These are phyloP conservation scores for Crithidia thermophila DNA, from an alignment of 208 protist species.

Conservation along the genomic window DNA sequence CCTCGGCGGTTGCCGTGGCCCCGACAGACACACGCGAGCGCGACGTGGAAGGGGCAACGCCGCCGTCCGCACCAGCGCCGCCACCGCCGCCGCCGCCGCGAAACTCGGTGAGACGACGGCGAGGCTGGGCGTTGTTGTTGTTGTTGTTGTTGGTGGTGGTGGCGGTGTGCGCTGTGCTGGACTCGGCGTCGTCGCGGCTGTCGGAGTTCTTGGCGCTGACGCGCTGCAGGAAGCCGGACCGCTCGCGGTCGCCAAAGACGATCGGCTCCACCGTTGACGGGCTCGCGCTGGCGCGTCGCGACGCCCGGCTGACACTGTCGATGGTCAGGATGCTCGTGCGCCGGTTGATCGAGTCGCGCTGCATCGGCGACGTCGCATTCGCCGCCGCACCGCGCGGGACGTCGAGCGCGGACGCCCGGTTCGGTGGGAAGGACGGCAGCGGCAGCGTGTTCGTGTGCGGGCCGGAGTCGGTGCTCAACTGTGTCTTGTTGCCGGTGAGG, in stretches of 20 bases:
- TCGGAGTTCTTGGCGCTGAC: conserved; percentile 1
- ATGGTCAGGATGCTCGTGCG: not conserved
- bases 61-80: conserved; percentile 14
- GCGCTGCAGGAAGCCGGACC: conserved; percentile 2
- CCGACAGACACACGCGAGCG: conserved; percentile 2
- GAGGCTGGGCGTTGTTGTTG: not conserved
- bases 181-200: not conserved
- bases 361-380: conserved; percentile 10
- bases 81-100: conserved; percentile 10
- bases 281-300: not conserved
- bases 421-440: conserved; percentile 28
- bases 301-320: not conserved
- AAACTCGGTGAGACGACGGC: conserved; percentile 36
- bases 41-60: conserved; percentile 7
- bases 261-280: conserved; percentile 12
- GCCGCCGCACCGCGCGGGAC: not conserved
- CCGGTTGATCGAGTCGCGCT: not conserved
- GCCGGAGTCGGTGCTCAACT: conserved; percentile 1
- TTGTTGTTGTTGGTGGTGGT: not conserved
- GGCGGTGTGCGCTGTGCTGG: not conserved
- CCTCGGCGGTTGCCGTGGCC: conserved; percentile 2
- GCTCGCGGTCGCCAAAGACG: conserved; percentile 5
- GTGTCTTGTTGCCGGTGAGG: not conserved
- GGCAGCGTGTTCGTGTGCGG: conserved; percentile 10
- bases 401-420: not conserved